Conservation (phyloP, 306 rosid genomes). For the Macrotyloma uniflorum region DNA sequence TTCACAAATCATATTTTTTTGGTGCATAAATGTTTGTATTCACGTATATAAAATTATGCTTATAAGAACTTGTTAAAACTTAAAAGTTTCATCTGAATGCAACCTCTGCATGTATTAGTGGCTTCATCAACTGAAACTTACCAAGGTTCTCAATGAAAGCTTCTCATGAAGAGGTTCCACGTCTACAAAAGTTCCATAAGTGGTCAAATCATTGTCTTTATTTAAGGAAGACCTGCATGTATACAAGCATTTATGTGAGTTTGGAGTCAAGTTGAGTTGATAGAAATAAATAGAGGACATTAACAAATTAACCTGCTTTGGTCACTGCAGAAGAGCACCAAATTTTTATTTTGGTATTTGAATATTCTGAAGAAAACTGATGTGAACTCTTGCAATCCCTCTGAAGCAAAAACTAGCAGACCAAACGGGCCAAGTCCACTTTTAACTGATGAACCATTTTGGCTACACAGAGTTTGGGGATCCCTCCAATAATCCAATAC, state of each 20-base stretch:
- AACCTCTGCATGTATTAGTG: background rate
- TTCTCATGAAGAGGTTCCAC: conserved; percentile 57
- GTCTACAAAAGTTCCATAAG: conserved; percentile 58
- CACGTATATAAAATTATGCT: background rate
- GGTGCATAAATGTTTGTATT: background rate
- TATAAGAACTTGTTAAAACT: background rate
- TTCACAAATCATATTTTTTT: no score
- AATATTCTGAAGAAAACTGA: conserved; percentile 74
- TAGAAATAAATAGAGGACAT: background rate
- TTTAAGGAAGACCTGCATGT: conserved; percentile 63
- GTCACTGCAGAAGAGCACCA: conserved; percentile 75
- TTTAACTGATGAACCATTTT: conserved; percentile 52
- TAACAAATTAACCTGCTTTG: conserved; percentile 67
- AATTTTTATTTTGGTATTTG: conserved; percentile 47
- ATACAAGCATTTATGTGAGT: background rate
- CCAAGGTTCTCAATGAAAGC: conserved; percentile 67
- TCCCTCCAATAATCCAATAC: conserved; percentile 47
- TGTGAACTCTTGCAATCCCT: conserved; percentile 71
- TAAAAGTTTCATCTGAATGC: background rate
- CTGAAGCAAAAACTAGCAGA: conserved; percentile 61
- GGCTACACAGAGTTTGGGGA: conserved; percentile 66
- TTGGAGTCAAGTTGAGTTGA: background rate
- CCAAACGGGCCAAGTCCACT: conserved; percentile 83
- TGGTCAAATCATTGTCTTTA: conserved; percentile 50
- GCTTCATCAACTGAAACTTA: conserved; percentile 33